Evolutionary conservation across 2,329 filamentous ascomycete species (phyloP).

Genomic region (Fusarium neocosmosporiellum): DNA sequence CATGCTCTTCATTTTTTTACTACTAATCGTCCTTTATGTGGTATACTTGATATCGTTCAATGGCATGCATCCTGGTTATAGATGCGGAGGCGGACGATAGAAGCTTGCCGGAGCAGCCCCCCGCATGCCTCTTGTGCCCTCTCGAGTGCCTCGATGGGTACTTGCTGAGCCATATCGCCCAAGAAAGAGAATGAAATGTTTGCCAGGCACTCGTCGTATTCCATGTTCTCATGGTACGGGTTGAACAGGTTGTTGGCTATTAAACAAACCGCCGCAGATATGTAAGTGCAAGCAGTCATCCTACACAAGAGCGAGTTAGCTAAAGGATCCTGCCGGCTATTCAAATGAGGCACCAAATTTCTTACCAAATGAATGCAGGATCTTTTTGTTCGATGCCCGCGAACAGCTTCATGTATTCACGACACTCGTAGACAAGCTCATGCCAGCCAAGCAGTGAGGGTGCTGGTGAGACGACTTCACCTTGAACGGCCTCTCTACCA

Average conservation of each 20-base stretch:
- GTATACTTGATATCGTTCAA: background rate
- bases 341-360: background rate
- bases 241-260: slow-evolving; percentile 5
- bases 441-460: background rate
- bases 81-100: background rate
- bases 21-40: background rate
- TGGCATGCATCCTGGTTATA: background rate
- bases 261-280: background rate
- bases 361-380: background rate
- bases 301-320: background rate
- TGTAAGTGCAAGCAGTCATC: slow-evolving; percentile 10
- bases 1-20: background rate
- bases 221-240: background rate
- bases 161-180: background rate
- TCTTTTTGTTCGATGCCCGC: background rate
- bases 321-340: background rate
- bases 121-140: background rate
- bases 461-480: background rate
- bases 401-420: background rate
- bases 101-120: background rate
- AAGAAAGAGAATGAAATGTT: background rate
- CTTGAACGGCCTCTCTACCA: background rate
- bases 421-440: background rate
- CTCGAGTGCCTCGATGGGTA: background rate
- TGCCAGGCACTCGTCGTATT: background rate